Conservation (phyloP, 805 yeast species). For the Suhomyces prunicola region DNA sequence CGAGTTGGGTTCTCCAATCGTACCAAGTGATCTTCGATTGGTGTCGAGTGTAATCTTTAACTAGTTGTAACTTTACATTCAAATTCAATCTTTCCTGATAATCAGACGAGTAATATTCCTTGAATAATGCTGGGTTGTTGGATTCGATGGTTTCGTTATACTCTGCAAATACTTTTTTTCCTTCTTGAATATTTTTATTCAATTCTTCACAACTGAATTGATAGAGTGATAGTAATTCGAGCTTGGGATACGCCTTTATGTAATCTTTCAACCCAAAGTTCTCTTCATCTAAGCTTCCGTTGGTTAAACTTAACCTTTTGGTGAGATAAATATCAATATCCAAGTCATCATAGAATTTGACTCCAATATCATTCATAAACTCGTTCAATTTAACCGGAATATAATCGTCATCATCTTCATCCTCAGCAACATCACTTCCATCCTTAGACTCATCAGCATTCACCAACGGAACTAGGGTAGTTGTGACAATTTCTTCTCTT, state of each 20-base stretch:
- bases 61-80: constrained; percentile 46
- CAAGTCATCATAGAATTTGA: constrained; percentile 46
- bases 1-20: constrained; percentile 56
- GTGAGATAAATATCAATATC: constrained; percentile 29
- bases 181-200: constrained; percentile 48
- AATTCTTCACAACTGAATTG: constrained; percentile 56
- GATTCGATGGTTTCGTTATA: constrained; percentile 44
- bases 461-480: constrained; percentile 30
- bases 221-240: constrained; percentile 46
- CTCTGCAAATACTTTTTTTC: constrained; percentile 44
- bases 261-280: constrained; percentile 30
- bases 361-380: constrained; percentile 39
- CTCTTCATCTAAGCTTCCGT: constrained; percentile 5
- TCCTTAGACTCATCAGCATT: constrained; percentile 5
- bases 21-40: constrained; percentile 60
- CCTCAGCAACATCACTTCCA: constrained; percentile 10
- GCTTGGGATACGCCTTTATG: constrained; percentile 35
- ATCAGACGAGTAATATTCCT: constrained; percentile 43
- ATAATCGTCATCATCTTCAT: constrained; percentile 21
- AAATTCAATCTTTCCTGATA: constrained; percentile 37
- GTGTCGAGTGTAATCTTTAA: constrained; percentile 50
- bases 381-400: constrained; percentile 33
- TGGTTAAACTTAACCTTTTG: constrained; percentile 20
- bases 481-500: constrained; percentile 9
- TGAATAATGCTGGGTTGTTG: constrained; percentile 49